Conservation (phyloP, 495 filamentous ascomycete species). For the Penicillium mononematosum region DNA sequence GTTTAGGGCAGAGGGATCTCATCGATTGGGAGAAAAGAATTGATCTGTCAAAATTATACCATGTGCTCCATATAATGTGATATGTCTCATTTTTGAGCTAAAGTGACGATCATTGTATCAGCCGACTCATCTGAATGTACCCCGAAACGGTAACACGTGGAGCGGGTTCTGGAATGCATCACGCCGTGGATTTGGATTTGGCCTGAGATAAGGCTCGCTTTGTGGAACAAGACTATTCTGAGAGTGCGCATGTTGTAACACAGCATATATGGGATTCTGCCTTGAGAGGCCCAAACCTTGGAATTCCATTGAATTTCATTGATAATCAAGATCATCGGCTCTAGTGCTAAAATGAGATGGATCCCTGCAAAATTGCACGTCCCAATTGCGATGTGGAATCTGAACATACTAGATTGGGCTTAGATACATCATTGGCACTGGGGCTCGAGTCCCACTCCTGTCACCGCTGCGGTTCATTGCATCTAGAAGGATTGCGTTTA, state of each 20-base stretch:
- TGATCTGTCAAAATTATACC: not conserved
- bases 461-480: constrained; percentile 1
- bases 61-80: not conserved
- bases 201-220: not conserved
- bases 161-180: not conserved
- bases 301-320: not conserved
- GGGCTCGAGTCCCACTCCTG: not conserved
- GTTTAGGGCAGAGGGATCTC: not conserved
- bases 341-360: not conserved
- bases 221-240: not conserved
- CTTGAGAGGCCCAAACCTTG: not conserved
- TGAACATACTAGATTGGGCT: not conserved
- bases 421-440: not conserved
- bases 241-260: not conserved
- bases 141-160: constrained; percentile 1
- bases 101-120: not conserved
- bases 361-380: not conserved
- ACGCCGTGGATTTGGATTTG: not conserved
- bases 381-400: not conserved
- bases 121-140: not conserved
- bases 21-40: not conserved
- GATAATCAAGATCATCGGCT: not conserved
- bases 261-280: not conserved
- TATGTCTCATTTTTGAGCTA: not conserved
- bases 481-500: constrained; percentile 1